A percentile compares a stretch with the other conserved stretches of the same genome.
Evolutionary conservation across 2,329 filamentous ascomycete genomes (phyloP).

Genomic region (Paraconiothyrium sp.): DNA sequence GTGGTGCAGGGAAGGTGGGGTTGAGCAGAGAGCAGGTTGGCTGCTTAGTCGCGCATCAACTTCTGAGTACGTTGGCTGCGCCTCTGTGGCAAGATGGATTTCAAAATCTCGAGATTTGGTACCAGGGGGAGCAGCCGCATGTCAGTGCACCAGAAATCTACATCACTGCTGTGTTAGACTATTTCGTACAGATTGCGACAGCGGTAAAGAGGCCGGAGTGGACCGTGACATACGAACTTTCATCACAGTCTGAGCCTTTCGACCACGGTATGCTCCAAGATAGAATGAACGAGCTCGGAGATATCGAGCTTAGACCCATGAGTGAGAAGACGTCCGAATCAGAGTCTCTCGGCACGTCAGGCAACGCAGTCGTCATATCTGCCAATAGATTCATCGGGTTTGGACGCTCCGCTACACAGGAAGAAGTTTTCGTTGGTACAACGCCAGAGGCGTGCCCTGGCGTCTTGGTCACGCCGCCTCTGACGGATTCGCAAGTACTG

Average conservation of each 20-base stretch:
- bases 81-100: neutral
- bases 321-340: neutral
- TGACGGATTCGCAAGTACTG: neutral
- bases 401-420: slow-evolving; percentile 1
- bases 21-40: neutral
- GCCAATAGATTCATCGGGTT: slow-evolving; percentile 1
- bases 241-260: neutral
- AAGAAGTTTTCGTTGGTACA: neutral
- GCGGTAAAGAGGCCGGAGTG: neutral
- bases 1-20: neutral
- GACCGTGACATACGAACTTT: neutral
- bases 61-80: slow-evolving; percentile 2
- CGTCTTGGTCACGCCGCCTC: neutral
- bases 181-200: neutral
- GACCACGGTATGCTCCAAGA: too few species aligned
- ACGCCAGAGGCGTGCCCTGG: slow-evolving; percentile 1
- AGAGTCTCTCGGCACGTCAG: neutral
- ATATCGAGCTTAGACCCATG: neutral
- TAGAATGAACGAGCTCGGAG: neutral
- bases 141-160: neutral
- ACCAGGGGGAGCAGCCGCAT: neutral
- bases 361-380: neutral
- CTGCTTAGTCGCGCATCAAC: neutral
- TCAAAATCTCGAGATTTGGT: slow-evolving; percentile 1
- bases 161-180: neutral